Base-by-base conservation (phyloP, 805 yeast species). In the Lipomyces japonicus region DNA sequence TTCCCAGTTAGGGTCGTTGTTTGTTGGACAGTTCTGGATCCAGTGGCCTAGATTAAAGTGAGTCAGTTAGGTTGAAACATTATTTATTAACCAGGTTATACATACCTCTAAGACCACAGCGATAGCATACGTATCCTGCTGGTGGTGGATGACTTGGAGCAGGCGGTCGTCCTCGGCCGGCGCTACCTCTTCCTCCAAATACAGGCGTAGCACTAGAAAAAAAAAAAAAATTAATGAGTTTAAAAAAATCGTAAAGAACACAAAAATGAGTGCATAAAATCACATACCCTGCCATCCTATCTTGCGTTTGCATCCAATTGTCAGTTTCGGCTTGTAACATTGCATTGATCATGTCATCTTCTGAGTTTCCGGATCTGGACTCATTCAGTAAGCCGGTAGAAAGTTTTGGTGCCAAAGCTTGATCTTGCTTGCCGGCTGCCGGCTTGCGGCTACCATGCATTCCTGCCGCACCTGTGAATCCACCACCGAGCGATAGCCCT, bases 261-360 rank as follows among this genome's bases (percentile, higher is more conserved):
- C 19, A 12, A 21, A 41, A 5, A 5, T 18, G 23, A 26, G n/a
- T 21, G 14, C 7, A 35, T n/a, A n/a, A n/a, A n/a, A n/a, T n/a
- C n/a, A 42, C 54, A 3, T 52, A 57, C 54, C 49, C 34, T 2
- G 96, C 84, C 83, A 93, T 82, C 49, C 80, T 84, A 57, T 87
- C 91, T 67, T 93, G 98, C 1, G 96, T 87, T 61, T 85, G 87
- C 48, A 84, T 84, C 99, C 99, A 93, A 55, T 86, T 95, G 59
- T 84, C 89, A 51, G 86, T 86, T 68, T 95, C 97, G 46, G 85
- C 89, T 32, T 85, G 89, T 68, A 93, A 88, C 96, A 93, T 89
- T 61, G 82, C 79, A 50, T 83, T 81, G 63, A 93, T 87, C 70
- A 84, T 77, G 58, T 90, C 97, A 55, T 87, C 96, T 68, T 93